Evolutionary conservation across 148 eudicot species (phyloP).

Genomic region (Rhododendron henanense): DNA sequence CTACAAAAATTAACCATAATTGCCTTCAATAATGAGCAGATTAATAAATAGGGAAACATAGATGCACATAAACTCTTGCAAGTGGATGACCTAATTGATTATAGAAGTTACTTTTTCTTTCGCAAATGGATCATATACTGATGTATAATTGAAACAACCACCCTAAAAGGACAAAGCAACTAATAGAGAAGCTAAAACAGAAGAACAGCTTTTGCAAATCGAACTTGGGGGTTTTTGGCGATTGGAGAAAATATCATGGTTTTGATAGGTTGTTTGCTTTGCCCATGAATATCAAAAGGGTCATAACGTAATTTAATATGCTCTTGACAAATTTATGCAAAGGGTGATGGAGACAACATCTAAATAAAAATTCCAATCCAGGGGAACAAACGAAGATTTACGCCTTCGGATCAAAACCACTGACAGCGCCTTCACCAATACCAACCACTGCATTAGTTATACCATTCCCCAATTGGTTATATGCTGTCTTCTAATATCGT

Average conservation of each 20-base stretch:
- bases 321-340: neutral
- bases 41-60: neutral
- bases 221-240: neutral
- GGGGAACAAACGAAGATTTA: no score
- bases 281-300: neutral
- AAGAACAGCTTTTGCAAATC: neutral
- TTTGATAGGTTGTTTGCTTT: neutral
- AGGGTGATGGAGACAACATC: no score
- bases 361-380: no score
- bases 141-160: neutral
- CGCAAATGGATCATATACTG: neutral
- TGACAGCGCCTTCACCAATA: no score
- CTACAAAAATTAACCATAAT: conserved; percentile 23
- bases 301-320: neutral
- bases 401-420: no score
- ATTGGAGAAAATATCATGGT: neutral
- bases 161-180: neutral
- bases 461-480: no score
- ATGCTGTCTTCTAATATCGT: no score
- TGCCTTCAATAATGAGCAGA: neutral
- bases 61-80: neutral
- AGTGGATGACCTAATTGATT: neutral
- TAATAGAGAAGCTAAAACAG: conserved; percentile 1
- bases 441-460: no score
- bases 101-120: neutral